phyloP scores from a whole-genome alignment of 1,139 yeast genomes.

The Sugiyamaella sp. region DNA sequence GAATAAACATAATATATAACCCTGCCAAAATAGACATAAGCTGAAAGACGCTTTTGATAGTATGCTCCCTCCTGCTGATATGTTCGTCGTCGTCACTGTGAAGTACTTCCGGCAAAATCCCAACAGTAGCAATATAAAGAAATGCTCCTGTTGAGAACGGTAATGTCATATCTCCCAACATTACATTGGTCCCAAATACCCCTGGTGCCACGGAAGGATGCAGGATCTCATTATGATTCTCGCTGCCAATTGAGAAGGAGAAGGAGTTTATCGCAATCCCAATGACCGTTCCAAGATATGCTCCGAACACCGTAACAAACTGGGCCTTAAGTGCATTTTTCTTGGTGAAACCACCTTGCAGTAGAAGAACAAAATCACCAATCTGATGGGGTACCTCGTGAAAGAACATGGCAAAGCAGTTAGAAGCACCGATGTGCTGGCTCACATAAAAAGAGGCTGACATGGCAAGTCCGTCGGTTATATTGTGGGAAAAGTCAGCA shows the following conservation, averaged over 20 bases:
- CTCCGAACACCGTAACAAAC: slow-evolving; percentile 63
- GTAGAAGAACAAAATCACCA: slow-evolving; percentile 69
- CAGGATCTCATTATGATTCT: slow-evolving; percentile 1
- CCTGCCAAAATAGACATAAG: slow-evolving; percentile 52
- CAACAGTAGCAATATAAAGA: slow-evolving; percentile 64
- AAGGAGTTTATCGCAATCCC: slow-evolving; percentile 55
- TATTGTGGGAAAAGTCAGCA: slow-evolving; percentile 68
- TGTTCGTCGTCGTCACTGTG: slow-evolving; percentile 45
- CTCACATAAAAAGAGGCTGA: slow-evolving; percentile 65
- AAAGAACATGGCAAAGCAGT: slow-evolving; percentile 65
- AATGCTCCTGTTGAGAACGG: slow-evolving; percentile 78
- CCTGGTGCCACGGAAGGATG: slow-evolving; percentile 38
- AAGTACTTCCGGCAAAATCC: slow-evolving; percentile 64
- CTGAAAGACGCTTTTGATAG: slow-evolving; percentile 47
- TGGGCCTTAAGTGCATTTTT: slow-evolving; percentile 65
- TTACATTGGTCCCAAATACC: slow-evolving; percentile 53
- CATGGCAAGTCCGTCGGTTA: slow-evolving; percentile 71
- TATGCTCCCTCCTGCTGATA: slow-evolving; percentile 39
- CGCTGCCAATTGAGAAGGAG: slow-evolving; percentile 33
- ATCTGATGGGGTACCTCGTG: slow-evolving; percentile 79
- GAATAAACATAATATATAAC: slow-evolving; percentile 53
- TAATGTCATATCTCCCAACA: slow-evolving; percentile 54
- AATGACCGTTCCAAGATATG: slow-evolving; percentile 61
- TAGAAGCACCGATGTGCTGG: slow-evolving; percentile 60
- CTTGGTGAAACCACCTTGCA: slow-evolving; percentile 66